A percentile compares a stretch with the other conserved stretches of the same genome.
These are phyloP conservation scores for Chlorella sp. DNA, from an alignment of 139 green algal species.

Conservation along the genomic window DNA sequence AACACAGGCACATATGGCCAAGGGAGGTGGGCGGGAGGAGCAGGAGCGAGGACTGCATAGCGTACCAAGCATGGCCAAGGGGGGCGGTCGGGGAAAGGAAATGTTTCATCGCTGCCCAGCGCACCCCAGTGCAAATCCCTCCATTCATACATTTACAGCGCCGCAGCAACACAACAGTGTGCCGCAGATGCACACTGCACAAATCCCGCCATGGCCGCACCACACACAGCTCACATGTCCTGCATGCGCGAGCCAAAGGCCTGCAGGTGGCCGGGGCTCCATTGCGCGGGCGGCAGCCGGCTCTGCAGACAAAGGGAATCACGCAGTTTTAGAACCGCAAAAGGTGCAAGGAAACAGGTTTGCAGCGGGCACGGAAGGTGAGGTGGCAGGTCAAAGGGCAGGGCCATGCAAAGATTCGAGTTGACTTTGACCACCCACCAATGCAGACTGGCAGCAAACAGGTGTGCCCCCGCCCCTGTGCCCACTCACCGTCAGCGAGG, in stretches of 20 bases:
- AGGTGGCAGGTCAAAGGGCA: neutral
- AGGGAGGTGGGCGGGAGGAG: neutral
- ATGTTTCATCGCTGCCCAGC: too few relatives aligned
- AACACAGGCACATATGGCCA: too few relatives aligned
- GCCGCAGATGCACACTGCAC: too few relatives aligned
- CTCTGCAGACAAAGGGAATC: neutral
- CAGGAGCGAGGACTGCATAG: neutral
- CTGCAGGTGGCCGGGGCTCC: neutral
- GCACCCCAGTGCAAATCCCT: too few relatives aligned
- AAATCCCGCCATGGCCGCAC: neutral
- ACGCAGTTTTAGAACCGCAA: too few relatives aligned
- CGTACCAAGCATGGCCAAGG: neutral
- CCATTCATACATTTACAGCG: too few relatives aligned
- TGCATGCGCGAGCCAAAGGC: neutral
- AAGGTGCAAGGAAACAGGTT: too few relatives aligned
- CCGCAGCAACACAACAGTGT: too few relatives aligned
- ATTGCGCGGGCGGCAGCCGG: neutral
- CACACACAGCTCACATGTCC: constrained; percentile 10
- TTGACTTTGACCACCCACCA: too few relatives aligned
- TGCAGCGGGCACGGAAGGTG: neutral
- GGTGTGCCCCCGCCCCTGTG: neutral
- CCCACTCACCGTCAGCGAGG: constrained; percentile 15
- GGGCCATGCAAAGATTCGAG: too few relatives aligned
- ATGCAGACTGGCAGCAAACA: neutral
- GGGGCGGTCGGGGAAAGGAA: too few relatives aligned